Conservation (phyloP, 148 eudicot species). For the Rhododendron simsii region DNA sequence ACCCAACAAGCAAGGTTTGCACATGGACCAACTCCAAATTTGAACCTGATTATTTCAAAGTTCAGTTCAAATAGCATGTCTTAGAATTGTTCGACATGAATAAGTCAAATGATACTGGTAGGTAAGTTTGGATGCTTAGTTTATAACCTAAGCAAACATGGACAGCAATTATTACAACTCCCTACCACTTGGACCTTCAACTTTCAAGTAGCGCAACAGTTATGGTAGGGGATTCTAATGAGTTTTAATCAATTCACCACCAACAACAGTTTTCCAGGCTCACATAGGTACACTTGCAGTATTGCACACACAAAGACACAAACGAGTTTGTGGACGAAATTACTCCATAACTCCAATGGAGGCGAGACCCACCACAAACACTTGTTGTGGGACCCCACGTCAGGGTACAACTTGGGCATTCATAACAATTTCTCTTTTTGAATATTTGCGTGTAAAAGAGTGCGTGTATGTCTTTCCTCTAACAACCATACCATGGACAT, state of each 20-base stretch:
- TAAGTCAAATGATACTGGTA: constrained; percentile 15
- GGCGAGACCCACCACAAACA: background rate
- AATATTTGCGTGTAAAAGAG: background rate
- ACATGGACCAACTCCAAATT: background rate
- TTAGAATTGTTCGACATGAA: background rate
- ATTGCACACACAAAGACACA: background rate
- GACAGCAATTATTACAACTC: background rate
- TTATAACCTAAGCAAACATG: constrained; percentile 14
- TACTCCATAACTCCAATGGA: background rate
- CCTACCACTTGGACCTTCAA: background rate
- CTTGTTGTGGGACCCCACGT: background rate
- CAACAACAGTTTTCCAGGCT: background rate
- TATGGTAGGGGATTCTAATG: background rate
- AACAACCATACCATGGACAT: background rate
- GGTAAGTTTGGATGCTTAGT: constrained; percentile 20
- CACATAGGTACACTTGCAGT: background rate
- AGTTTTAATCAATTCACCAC: background rate
- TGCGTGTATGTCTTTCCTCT: background rate
- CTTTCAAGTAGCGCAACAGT: background rate
- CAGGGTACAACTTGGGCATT: background rate
- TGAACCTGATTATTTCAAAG: background rate
- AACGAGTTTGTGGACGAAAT: background rate
- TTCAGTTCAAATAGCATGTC: background rate
- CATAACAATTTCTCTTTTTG: background rate
- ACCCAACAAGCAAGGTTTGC: background rate